These are phyloP conservation scores for Tylopilus plumbeoviolaceoides DNA, from an alignment of 768 basidiomycete species.

Conservation along the genomic window DNA sequence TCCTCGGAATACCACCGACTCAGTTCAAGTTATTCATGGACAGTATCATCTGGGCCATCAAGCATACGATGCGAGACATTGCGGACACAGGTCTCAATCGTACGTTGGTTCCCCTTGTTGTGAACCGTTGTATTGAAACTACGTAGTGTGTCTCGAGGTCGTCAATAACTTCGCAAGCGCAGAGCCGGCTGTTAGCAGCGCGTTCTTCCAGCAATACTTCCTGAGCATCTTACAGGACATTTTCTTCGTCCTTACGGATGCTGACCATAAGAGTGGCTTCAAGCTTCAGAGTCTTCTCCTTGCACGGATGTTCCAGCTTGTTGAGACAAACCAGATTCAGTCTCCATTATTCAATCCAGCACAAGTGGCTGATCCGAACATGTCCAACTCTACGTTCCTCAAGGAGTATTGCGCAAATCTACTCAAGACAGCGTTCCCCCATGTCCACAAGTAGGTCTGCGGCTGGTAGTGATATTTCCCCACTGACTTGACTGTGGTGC, in stretches of 20 bases:
- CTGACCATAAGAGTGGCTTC: slow-evolving; percentile 99
- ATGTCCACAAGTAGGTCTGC: slow-evolving; percentile 71
- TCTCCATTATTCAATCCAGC: slow-evolving; percentile 83
- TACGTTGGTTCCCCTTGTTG: slow-evolving; percentile 30
- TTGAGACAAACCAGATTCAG: slow-evolving; percentile 75
- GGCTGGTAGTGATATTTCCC: not conserved
- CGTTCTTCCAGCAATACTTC: slow-evolving; percentile 96
- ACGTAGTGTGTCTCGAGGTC: slow-evolving; percentile 82
- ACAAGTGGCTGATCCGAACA: slow-evolving; percentile 61
- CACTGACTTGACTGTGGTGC: slow-evolving; percentile 8
- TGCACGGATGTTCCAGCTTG: slow-evolving; percentile 89
- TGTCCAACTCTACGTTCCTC: slow-evolving; percentile 77
- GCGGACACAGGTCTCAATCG: slow-evolving; percentile 84
- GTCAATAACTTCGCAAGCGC: slow-evolving; percentile 91
- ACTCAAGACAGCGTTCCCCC: slow-evolving; percentile 86
- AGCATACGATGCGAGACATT: slow-evolving; percentile 98
- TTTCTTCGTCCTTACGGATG: slow-evolving; percentile 95
- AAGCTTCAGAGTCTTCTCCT: slow-evolving; percentile 93
- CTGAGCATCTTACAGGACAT: slow-evolving; percentile 91
- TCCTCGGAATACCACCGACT: slow-evolving; percentile 79
- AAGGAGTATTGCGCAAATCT: slow-evolving; percentile 84
- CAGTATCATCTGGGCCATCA: slow-evolving; percentile 99
- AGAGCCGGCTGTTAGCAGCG: slow-evolving; percentile 74
- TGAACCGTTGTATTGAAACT: slow-evolving; percentile 3
- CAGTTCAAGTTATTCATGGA: slow-evolving; percentile 99